Conservation (phyloP, 306 rosid species). For the Dryas drummondii region DNA sequence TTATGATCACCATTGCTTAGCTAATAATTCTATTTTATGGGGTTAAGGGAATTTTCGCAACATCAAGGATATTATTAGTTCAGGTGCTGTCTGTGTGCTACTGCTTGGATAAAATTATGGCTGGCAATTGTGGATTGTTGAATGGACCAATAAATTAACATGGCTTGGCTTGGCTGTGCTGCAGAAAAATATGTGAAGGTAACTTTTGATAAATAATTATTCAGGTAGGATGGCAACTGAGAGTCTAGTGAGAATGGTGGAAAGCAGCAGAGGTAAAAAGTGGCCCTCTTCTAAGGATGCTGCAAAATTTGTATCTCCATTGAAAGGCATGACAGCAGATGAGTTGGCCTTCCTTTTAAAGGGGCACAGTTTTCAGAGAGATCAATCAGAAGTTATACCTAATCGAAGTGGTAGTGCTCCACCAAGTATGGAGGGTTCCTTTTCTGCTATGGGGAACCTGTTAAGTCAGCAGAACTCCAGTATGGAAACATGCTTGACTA, state of each 20-base stretch:
- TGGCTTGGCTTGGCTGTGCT: slow-evolving; percentile 12
- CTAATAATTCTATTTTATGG: not conserved
- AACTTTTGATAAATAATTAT: not conserved
- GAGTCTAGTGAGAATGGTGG: slow-evolving; percentile 55
- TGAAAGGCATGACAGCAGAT: slow-evolving; percentile 37
- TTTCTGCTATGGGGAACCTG: slow-evolving; percentile 44
- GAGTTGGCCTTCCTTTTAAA: slow-evolving; percentile 37
- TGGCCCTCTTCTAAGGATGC: slow-evolving; percentile 48
- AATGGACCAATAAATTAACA: slow-evolving; percentile 6
- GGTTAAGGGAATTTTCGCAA: not conserved
- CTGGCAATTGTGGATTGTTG: not conserved
- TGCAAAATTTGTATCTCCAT: slow-evolving; percentile 39
- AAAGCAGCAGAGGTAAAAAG: slow-evolving; percentile 38
- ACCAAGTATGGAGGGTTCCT: slow-evolving; percentile 68
- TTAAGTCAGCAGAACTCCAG: slow-evolving; percentile 39
- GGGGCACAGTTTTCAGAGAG: slow-evolving; percentile 25
- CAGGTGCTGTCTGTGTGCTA: not conserved
- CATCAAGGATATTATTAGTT: not conserved
- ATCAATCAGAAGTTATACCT: slow-evolving; percentile 34
- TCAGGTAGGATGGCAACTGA: slow-evolving; percentile 47
- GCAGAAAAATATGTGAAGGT: slow-evolving; percentile 6
- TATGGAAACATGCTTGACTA: slow-evolving; percentile 30
- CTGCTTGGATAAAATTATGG: not conserved
- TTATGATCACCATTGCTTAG: not conserved
- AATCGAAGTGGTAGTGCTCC: slow-evolving; percentile 71